Evolutionary conservation across 2,329 filamentous ascomycete genomes (phyloP).

Genomic region (Cercospora sp.): DNA sequence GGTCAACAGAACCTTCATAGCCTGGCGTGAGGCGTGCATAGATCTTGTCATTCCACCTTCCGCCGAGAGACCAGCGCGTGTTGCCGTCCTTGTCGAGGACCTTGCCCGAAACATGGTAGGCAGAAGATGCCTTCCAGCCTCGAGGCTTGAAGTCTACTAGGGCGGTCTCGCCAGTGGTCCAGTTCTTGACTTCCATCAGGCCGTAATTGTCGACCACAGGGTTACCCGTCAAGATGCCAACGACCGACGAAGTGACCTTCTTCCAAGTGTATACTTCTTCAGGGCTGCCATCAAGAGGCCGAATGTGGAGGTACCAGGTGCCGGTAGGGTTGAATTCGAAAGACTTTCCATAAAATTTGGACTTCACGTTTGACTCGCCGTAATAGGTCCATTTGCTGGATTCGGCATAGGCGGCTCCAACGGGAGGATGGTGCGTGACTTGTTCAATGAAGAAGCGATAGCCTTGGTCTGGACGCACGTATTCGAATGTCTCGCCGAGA

Average conservation of each 20-base stretch:
- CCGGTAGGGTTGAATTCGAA: slow-evolving; percentile 96
- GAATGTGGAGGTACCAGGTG: slow-evolving; percentile 91
- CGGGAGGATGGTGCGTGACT: slow-evolving; percentile 93
- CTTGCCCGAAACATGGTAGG: slow-evolving; percentile 85
- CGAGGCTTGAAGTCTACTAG: slow-evolving; percentile 89
- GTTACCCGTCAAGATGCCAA: slow-evolving; percentile 96
- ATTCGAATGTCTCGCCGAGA: slow-evolving; percentile 94
- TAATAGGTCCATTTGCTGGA: slow-evolving; percentile 94
- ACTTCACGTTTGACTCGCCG: slow-evolving; percentile 91
- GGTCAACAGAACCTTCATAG: slow-evolving; percentile 72
- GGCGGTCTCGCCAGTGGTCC: slow-evolving; percentile 90
- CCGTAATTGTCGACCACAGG: slow-evolving; percentile 98
- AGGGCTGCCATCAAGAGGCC: slow-evolving; percentile 67
- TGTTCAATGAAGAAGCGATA: slow-evolving; percentile 99
- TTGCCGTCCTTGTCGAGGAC: slow-evolving; percentile 77
- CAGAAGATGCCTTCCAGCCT: slow-evolving; percentile 92
- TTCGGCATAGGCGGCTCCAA: slow-evolving; percentile 92
- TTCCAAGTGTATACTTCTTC: slow-evolving; percentile 95
- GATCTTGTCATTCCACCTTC: slow-evolving; percentile 95
- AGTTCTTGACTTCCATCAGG: slow-evolving; percentile 95
- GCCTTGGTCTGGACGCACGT: slow-evolving; percentile 90
- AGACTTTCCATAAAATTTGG: slow-evolving; percentile 95
- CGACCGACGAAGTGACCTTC: slow-evolving; percentile 95
- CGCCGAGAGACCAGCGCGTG: slow-evolving; percentile 85
- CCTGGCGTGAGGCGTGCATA: slow-evolving; percentile 92